These are phyloP conservation scores for Boletus vermiculosoides DNA, from an alignment of 768 basidiomycete species.

Conservation along the genomic window DNA sequence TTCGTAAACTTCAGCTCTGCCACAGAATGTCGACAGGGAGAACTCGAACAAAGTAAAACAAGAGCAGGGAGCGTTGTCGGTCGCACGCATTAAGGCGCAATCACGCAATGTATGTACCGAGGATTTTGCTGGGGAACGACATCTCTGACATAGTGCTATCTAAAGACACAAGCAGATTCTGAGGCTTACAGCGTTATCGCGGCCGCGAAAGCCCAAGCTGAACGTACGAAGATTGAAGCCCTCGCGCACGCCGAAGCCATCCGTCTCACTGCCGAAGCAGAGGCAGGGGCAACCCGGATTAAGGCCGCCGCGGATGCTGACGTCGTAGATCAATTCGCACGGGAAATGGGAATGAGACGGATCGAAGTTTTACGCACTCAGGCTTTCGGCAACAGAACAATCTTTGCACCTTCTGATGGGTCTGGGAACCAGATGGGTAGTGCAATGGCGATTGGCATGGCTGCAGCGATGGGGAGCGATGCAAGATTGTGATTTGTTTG, in stretches of 20 bases:
- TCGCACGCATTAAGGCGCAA: conserved; percentile 75
- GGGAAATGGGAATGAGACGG: conserved; percentile 72
- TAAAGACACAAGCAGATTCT: conserved; percentile 66
- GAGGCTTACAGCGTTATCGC: conserved; percentile 74
- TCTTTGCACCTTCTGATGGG: conserved; percentile 69
- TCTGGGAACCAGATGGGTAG: conserved; percentile 56
- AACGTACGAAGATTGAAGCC: conserved; percentile 65
- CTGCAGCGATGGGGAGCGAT: conserved; percentile 56
- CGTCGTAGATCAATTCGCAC: conserved; percentile 63
- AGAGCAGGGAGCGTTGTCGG: conserved; percentile 75
- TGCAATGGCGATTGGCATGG: conserved; percentile 69
- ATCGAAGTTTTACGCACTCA: conserved; percentile 60
- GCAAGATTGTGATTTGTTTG: conserved; percentile 13
- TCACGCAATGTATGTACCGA: conserved; percentile 43
- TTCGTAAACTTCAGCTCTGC: background rate
- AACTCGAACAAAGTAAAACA: conserved; percentile 87
- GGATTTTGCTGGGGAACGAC: background rate
- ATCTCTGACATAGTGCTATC: conserved; percentile 8
- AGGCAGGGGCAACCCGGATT: conserved; percentile 64
- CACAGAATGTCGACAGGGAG: conserved; percentile 78
- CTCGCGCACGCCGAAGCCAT: conserved; percentile 78
- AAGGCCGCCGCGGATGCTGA: conserved; percentile 62
- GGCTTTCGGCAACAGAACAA: conserved; percentile 66
- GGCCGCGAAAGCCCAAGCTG: conserved; percentile 70
- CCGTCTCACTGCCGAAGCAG: conserved; percentile 70